Percentiles rank a stretch among this genome's conserved stretches.
These are phyloP conservation scores for Discostella stelligeroides DNA, from an alignment of 108 stramenopile genomes.

Conservation along the genomic window DNA sequence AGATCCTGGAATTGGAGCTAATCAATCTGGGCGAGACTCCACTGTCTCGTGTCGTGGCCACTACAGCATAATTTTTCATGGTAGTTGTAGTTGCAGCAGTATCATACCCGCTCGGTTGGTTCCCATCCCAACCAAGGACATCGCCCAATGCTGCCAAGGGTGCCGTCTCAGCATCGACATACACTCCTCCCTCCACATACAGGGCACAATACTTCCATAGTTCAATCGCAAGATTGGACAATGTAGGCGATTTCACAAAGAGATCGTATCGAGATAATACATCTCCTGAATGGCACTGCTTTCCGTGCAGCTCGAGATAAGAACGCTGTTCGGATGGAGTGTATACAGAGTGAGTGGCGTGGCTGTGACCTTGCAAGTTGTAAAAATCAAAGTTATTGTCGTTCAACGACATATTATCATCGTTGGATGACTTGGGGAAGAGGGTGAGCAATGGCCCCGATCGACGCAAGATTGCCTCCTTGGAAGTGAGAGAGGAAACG, in stretches of 20 bases:
- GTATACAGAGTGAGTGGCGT: conserved; percentile 19
- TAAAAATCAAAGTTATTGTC: not conserved
- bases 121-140: conserved; percentile 14
- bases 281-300: conserved; percentile 6
- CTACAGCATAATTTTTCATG: conserved; percentile 33
- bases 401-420: not conserved
- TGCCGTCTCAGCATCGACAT: conserved; percentile 61
- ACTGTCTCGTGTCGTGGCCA: conserved; percentile 10
- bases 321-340: conserved; percentile 16
- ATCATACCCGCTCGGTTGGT: too few relatives aligned
- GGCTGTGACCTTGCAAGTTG: not conserved
- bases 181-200: conserved; percentile 53
- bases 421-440: not conserved
- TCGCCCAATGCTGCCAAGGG: conserved; percentile 42
- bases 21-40: conserved; percentile 25
- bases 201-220: conserved; percentile 79
- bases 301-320: conserved; percentile 16
- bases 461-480: not conserved
- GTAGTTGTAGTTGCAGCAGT: too few relatives aligned
- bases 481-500: not conserved
- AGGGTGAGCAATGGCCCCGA: conserved; percentile 18
- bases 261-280: conserved; percentile 24
- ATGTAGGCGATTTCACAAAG: not conserved
- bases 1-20: not conserved
- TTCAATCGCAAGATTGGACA: conserved; percentile 60